Percentiles rank a stretch among this genome's conserved stretches.
Evolutionary conservation across 371 early-diverging fungal species (phyloP).

Genomic region (Mortierella sp.): DNA sequence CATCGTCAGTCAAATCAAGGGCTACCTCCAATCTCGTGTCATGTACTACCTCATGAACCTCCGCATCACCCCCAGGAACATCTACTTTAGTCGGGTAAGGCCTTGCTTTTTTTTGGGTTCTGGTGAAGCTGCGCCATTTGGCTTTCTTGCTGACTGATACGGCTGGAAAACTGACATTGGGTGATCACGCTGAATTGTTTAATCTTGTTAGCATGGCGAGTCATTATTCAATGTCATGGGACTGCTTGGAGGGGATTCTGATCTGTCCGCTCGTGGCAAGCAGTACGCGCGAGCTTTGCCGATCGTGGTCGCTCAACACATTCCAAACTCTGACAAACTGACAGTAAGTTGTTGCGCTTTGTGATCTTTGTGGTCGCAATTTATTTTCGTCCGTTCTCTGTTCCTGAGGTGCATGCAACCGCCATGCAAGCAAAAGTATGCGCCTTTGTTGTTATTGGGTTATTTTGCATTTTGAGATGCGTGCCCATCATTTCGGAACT

Average conservation of each 20-base stretch:
- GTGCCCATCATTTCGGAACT: too few species aligned
- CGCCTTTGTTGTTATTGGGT: too few species aligned
- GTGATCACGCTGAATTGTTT: not conserved
- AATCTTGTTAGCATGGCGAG: conserved; percentile 85
- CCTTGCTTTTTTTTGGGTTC: not conserved
- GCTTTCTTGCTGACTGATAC: conserved; percentile 5
- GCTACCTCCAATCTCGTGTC: conserved; percentile 92
- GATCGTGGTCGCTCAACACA: conserved; percentile 69
- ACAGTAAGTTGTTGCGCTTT: conserved; percentile 54
- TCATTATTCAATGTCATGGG: conserved; percentile 85
- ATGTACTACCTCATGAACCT: conserved; percentile 98
- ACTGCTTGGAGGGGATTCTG: conserved; percentile 95
- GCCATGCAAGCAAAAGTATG: too few species aligned
- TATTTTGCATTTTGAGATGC: too few species aligned
- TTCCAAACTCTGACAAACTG: conserved; percentile 71
- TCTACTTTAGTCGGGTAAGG: conserved; percentile 85
- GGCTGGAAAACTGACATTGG: too few species aligned
- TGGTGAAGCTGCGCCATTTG: not conserved
- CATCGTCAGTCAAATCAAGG: conserved; percentile 88
- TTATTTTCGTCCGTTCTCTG: too few species aligned
- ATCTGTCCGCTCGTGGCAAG: conserved; percentile 85
- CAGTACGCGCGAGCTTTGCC: conserved; percentile 88
- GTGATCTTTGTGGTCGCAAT: conserved; percentile 1
- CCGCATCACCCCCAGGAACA: conserved; percentile 87
- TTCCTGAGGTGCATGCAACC: too few species aligned